phyloP scores from a whole-genome alignment of 192 early-diverging fungal species.

The Mortierella claussenii region DNA sequence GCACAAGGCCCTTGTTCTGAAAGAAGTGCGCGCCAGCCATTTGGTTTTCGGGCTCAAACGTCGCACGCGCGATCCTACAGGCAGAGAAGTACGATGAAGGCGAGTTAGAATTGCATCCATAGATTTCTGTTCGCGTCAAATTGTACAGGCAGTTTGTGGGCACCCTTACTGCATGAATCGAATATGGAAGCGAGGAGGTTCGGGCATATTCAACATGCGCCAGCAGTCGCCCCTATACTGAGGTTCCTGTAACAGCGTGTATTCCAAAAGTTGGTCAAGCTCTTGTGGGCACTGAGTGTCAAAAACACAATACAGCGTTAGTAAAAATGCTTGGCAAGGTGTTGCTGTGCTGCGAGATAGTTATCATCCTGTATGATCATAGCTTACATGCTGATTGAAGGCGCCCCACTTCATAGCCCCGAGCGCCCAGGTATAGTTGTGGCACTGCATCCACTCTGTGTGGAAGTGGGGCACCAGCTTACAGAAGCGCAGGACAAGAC shows the following conservation, averaged over 20 bases:
- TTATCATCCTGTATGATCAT: no score
- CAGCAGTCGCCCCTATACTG: slow-evolving; percentile 39
- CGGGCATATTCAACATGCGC: slow-evolving; percentile 13
- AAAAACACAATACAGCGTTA: background rate
- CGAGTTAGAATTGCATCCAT: no score
- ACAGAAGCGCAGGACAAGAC: slow-evolving; percentile 34
- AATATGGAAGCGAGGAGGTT: slow-evolving; percentile 1
- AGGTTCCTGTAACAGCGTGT: slow-evolving; percentile 13
- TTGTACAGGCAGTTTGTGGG: background rate
- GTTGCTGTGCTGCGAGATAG: background rate
- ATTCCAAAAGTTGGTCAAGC: slow-evolving; percentile 28
- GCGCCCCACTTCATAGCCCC: slow-evolving; percentile 51
- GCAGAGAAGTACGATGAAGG: background rate
- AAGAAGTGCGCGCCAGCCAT: slow-evolving; percentile 22
- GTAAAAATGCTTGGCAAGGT: background rate
- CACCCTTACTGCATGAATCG: slow-evolving; percentile 21
- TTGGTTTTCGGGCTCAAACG: slow-evolving; percentile 29
- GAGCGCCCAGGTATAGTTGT: slow-evolving; percentile 50
- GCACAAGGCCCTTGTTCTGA: slow-evolving; percentile 19
- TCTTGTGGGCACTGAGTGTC: slow-evolving; percentile 32
- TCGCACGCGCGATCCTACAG: slow-evolving; percentile 29
- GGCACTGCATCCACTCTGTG: slow-evolving; percentile 31
- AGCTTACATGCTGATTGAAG: slow-evolving; percentile 41
- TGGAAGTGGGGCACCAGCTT: slow-evolving; percentile 5
- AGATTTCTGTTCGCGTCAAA: background rate